These are phyloP conservation scores for Corinectria fuckeliana DNA, from an alignment of 2,329 filamentous ascomycete genomes.

Conservation along the genomic window DNA sequence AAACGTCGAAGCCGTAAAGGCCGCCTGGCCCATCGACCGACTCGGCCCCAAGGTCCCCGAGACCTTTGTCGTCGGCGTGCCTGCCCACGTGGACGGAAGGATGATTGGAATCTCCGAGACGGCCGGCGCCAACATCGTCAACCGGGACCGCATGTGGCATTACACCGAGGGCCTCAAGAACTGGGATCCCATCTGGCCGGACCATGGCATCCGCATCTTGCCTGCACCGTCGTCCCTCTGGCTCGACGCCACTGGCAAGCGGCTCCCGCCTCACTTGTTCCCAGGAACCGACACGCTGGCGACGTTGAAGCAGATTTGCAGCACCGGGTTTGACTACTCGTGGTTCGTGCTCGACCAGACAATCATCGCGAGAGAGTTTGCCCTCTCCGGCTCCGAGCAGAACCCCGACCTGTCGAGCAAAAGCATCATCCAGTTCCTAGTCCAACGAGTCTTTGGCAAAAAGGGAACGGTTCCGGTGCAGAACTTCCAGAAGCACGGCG, in stretches of 20 bases:
- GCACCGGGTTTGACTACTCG: slow-evolving; percentile 66
- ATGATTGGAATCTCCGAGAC: slow-evolving; percentile 64
- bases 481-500: slow-evolving; percentile 63
- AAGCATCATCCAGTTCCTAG: slow-evolving; percentile 59
- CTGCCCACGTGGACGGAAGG: slow-evolving; percentile 68
- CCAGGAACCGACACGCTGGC: slow-evolving; percentile 64
- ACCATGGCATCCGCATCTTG: slow-evolving; percentile 65
- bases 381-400: slow-evolving; percentile 67
- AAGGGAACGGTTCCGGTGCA: slow-evolving; percentile 63
- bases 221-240: slow-evolving; percentile 67
- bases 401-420: slow-evolving; percentile 67
- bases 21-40: slow-evolving; percentile 63
- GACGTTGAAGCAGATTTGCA: slow-evolving; percentile 65
- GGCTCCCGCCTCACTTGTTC: slow-evolving; percentile 62
- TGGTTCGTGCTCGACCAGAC: slow-evolving; percentile 67
- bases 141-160: slow-evolving; percentile 71
- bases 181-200: slow-evolving; percentile 68
- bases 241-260: slow-evolving; percentile 66
- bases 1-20: slow-evolving; percentile 65
- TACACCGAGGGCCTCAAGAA: slow-evolving; percentile 69
- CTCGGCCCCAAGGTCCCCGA: slow-evolving; percentile 62
- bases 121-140: slow-evolving; percentile 62
- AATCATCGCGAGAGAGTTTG: slow-evolving; percentile 68
- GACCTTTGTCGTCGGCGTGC: slow-evolving; percentile 65
- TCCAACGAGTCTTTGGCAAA: slow-evolving; percentile 57